Evolutionary conservation across 1,284 basidiomycete species (phyloP).

Genomic region (Ceratobasidium sp.): DNA sequence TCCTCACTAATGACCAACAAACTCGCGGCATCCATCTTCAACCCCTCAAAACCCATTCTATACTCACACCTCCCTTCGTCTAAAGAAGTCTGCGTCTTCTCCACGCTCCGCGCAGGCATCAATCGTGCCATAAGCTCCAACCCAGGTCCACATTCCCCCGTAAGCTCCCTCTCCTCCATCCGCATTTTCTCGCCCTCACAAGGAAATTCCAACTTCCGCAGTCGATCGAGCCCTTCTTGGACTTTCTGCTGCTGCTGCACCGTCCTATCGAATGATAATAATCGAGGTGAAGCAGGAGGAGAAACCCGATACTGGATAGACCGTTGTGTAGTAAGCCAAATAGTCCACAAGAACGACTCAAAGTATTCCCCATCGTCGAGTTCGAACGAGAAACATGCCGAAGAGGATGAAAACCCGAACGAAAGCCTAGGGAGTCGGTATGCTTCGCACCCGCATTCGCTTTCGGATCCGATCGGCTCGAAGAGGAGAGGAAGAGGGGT

Average conservation of each 20-base stretch:
- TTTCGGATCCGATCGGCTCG: constrained; percentile 11
- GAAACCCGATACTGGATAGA: constrained; percentile 36
- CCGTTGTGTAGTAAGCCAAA: constrained; percentile 17
- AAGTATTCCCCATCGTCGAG: constrained; percentile 43
- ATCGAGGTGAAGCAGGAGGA: constrained; percentile 31
- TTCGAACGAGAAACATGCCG: constrained; percentile 22
- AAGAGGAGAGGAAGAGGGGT: background rate
- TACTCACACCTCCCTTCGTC: constrained; percentile 2
- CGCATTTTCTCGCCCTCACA: background rate
- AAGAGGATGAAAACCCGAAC: constrained; percentile 13
- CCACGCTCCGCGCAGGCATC: background rate
- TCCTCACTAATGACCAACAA: constrained; percentile 33
- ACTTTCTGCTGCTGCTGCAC: constrained; percentile 12
- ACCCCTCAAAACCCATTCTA: constrained; percentile 5
- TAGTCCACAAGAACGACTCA: constrained; percentile 32
- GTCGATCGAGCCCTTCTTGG: constrained; percentile 21
- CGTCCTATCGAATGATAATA: constrained; percentile 31
- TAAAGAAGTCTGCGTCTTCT: background rate
- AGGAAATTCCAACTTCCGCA: constrained; percentile 5
- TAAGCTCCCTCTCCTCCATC: constrained; percentile 9
- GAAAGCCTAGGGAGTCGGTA: constrained; percentile 13
- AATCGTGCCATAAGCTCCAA: background rate
- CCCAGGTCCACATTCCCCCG: constrained; percentile 10
- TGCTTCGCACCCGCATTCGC: background rate
- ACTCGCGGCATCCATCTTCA: constrained; percentile 33